Conservation (phyloP, 129 eudicot species). For the Pittosporum tobira region DNA sequence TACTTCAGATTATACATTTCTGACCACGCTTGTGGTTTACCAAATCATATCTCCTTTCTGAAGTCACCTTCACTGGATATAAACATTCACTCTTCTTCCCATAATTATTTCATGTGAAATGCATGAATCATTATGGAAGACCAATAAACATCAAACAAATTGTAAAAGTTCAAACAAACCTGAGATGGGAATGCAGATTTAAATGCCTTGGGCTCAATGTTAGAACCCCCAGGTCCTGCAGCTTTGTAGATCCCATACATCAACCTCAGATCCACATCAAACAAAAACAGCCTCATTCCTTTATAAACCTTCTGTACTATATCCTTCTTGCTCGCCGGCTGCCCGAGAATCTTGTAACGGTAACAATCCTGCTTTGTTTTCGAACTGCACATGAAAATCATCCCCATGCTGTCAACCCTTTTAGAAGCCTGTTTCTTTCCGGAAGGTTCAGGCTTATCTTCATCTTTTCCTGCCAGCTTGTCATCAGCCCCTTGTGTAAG, state of each 20-base stretch:
- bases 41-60: too few species aligned
- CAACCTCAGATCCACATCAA: conserved; percentile 66
- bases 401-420: conserved; percentile 72
- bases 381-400: conserved; percentile 97
- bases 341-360: conserved; percentile 71
- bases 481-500: conserved; percentile 10
- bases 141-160: neutral
- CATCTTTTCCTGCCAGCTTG: conserved; percentile 5
- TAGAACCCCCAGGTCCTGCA: conserved; percentile 82
- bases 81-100: too few species aligned
- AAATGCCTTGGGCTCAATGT: conserved; percentile 86
- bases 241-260: conserved; percentile 96
- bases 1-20: neutral
- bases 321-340: conserved; percentile 77
- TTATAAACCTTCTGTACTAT: conserved; percentile 64
- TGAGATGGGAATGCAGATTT: conserved; percentile 85
- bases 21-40: too few species aligned
- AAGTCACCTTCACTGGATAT: too few species aligned
- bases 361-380: conserved; percentile 85
- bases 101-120: neutral
- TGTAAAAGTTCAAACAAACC: conserved; percentile 38
- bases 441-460: conserved; percentile 32
- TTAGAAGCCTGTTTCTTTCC: conserved; percentile 31
- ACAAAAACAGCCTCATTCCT: conserved; percentile 92
- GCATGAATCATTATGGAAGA: neutral